Base-by-base conservation (phyloP, 805 yeast species). In the Yamadazyma paraphyllophila region DNA sequence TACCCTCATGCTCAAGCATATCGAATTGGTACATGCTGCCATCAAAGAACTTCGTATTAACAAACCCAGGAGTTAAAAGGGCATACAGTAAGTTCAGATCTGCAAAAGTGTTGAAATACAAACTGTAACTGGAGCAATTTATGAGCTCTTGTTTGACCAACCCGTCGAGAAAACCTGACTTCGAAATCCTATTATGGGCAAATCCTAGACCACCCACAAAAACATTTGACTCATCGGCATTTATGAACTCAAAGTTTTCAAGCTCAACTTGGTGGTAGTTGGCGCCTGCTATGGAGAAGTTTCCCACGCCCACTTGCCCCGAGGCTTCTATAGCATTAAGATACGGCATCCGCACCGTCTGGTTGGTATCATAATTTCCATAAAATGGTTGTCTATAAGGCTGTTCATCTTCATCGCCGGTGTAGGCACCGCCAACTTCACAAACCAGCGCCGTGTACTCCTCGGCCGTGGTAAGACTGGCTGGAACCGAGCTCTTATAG, bases 41-140 rank as follows among this genome's bases (percentile, higher is more conserved):
- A 6, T 54, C 52, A 48, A 60, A 77, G 39, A 71, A 67, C 25
- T 65, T 60, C 8, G 69, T 63, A 54, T 82, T 80, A 3, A 85
- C 77, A 2, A 78, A 81, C 9, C 94, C 91, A 1, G 83, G 66
- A 7, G 82, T 58, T 10, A 85, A 50, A 43, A 61, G 60, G 12
- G 71, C 74, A n/a, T 51, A 45, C 6, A 55, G 51, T 13, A 44
- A 20, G 10, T 47, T 44, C 11, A 45, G 30, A 37, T 46, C 42
- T 4, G 52, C 27, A 29, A 43, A 37, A 42, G 56, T 48, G 44
- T 48, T 45, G 48, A 65, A 69, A 57, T 57, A 67, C 14, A 65
- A 49, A 16, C 74, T 68, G 51, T 67, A 71, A 11, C 73, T 65
- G 7, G 60, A 56, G 2, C 67, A 57, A 24, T 47, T 37, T 24